Conservation (phyloP, 768 basidiomycete genomes). For the Dioszegia crocea region DNA sequence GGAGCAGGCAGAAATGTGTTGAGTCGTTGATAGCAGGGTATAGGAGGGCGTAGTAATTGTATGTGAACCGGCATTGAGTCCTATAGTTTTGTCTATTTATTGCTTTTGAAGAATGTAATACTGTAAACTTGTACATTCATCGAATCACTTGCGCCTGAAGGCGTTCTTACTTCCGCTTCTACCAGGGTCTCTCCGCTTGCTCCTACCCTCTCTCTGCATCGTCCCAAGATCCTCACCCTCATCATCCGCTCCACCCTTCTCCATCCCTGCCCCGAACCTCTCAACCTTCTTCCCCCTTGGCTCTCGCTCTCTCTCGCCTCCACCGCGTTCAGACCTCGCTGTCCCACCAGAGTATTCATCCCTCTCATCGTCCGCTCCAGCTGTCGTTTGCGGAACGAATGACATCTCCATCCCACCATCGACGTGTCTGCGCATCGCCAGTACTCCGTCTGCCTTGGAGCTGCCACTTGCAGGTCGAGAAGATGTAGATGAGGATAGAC, state of each 20-base stretch:
- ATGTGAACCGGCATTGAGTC: too few relatives aligned
- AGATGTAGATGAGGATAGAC: constrained; percentile 17
- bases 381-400: constrained; percentile 61
- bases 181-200: constrained; percentile 67
- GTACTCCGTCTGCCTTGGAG: constrained; percentile 14
- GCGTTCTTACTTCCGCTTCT: constrained; percentile 87
- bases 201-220: constrained; percentile 71
- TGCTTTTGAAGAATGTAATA: too few relatives aligned
- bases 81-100: too few relatives aligned
- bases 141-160: constrained; percentile 31
- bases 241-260: constrained; percentile 62
- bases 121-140: not conserved
- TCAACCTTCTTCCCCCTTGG: constrained; percentile 54
- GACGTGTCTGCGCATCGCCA: constrained; percentile 39
- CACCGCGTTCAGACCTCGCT: constrained; percentile 19
- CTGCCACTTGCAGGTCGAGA: not conserved
- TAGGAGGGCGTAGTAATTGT: too few relatives aligned
- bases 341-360: constrained; percentile 55
- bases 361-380: constrained; percentile 18
- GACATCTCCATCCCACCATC: constrained; percentile 78
- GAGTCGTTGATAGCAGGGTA: too few relatives aligned
- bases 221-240: constrained; percentile 51
- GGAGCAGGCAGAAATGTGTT: too few relatives aligned
- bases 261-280: constrained; percentile 81
- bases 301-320: not conserved